Percentiles rank a stretch among this genome's conserved stretches.
Evolutionary conservation across 371 early-diverging fungal genomes (phyloP).

Genomic region (Lichtheimia ornata): DNA sequence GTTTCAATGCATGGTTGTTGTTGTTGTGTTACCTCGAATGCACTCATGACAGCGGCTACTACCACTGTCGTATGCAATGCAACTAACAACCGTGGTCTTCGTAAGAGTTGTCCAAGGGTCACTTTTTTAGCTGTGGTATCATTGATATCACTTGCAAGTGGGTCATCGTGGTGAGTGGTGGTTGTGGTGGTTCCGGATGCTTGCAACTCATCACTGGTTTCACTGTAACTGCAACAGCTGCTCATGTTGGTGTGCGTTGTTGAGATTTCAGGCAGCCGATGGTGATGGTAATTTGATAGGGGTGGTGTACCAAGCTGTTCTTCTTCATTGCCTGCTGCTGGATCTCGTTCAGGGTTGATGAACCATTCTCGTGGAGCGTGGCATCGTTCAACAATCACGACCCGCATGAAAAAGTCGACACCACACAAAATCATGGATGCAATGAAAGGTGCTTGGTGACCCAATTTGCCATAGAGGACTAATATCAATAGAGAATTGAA

Average conservation of each 20-base stretch:
- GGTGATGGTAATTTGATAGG: not conserved
- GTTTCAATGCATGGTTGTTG: not conserved
- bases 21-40: constrained; percentile 37
- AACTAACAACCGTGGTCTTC: constrained; percentile 30
- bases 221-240: constrained; percentile 4
- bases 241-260: constrained; percentile 14
- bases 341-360: constrained; percentile 7
- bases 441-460: constrained; percentile 70
- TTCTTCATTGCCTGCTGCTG: constrained; percentile 5
- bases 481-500: not conserved
- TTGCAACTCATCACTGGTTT: not conserved
- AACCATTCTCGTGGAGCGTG: constrained; percentile 48
- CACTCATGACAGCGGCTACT: constrained; percentile 43
- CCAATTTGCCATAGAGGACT: constrained; percentile 63
- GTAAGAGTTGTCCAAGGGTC: constrained; percentile 23
- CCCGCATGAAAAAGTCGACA: constrained; percentile 56
- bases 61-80: constrained; percentile 31
- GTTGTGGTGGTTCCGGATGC: not conserved
- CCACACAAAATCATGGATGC: constrained; percentile 66
- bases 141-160: too few species aligned
- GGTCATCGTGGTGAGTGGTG: too few species aligned
- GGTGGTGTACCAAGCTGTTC: not conserved
- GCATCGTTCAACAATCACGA: constrained; percentile 54
- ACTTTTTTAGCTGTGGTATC: constrained; percentile 7
- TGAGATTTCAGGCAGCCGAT: constrained; percentile 5